A percentile compares a stretch with the other conserved stretches of the same genome.
phyloP scores from a whole-genome alignment of 2,329 filamentous ascomycete genomes.

The Aureobasidium sp. region DNA sequence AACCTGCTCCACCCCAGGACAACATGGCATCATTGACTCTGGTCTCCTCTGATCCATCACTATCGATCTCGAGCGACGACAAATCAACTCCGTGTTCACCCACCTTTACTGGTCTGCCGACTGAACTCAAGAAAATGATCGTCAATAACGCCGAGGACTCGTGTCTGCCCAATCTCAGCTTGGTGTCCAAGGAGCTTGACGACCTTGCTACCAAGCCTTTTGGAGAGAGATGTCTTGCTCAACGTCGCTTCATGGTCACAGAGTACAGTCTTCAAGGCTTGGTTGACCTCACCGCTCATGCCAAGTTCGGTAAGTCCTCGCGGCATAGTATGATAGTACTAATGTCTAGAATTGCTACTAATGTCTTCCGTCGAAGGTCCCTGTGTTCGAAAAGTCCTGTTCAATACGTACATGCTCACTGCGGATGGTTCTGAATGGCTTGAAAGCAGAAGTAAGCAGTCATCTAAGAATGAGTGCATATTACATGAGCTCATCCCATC shows the following conservation, averaged over 20 bases:
- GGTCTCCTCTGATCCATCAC: too few relatives aligned
- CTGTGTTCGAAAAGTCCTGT: background rate
- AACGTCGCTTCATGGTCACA: background rate
- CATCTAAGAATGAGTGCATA: too few relatives aligned
- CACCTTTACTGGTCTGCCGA: background rate
- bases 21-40: too few relatives aligned
- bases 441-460: background rate
- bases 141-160: background rate
- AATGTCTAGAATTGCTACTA: background rate
- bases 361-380: background rate
- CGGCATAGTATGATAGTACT: too few relatives aligned
- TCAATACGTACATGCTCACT: background rate
- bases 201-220: background rate
- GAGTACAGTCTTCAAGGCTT: background rate
- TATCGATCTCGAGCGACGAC: too few relatives aligned
- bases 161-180: background rate
- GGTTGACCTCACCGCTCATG: slow-evolving; percentile 4
- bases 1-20: too few relatives aligned
- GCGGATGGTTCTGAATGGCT: background rate
- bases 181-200: background rate
- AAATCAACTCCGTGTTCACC: background rate
- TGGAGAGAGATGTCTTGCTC: background rate
- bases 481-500: too few relatives aligned
- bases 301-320: background rate
- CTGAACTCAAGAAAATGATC: background rate